Percentiles rank a stretch among this genome's conserved stretches.
Evolutionary conservation across 2,329 filamentous ascomycete species (phyloP).

Genomic region (Aspergillus amoenus): DNA sequence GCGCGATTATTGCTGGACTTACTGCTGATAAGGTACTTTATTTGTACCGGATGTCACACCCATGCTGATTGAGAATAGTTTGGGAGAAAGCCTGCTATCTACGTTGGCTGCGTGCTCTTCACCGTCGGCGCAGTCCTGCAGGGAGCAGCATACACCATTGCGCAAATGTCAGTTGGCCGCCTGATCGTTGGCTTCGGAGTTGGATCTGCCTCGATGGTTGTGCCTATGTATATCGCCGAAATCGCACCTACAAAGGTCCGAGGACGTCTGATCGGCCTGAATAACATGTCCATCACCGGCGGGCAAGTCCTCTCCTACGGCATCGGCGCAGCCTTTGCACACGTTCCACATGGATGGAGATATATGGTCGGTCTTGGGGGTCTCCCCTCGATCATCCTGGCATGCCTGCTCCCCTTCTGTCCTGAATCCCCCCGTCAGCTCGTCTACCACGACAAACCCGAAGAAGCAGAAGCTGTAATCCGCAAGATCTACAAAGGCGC

Average conservation of each 20-base stretch:
- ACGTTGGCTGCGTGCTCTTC: constrained; percentile 43
- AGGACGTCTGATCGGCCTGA: constrained; percentile 39
- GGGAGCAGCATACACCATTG: constrained; percentile 37
- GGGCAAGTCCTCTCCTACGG: constrained; percentile 46
- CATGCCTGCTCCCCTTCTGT: constrained; percentile 46
- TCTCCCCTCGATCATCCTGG: constrained; percentile 48
- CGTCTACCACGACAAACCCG: constrained; percentile 18
- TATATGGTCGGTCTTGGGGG: constrained; percentile 53
- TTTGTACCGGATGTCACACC: constrained; percentile 15
- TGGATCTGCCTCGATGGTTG: constrained; percentile 49
- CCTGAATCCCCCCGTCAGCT: constrained; percentile 31
- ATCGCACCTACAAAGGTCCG: constrained; percentile 51
- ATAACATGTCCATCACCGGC: constrained; percentile 49
- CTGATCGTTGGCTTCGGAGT: constrained; percentile 52
- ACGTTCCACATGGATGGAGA: constrained; percentile 48
- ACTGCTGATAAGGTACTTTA: constrained; percentile 37
- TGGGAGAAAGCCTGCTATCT: constrained; percentile 45
- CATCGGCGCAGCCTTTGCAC: constrained; percentile 43
- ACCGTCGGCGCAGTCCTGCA: constrained; percentile 40
- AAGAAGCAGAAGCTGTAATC: constrained; percentile 34
- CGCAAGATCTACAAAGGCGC: constrained; percentile 27
- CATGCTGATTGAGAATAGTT: no score
- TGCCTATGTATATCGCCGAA: constrained; percentile 51
- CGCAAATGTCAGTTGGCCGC: constrained; percentile 47
- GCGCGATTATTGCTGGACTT: constrained; percentile 40